These are phyloP conservation scores for Malus sieversii DNA, from an alignment of 306 rosid genomes.

Conservation along the genomic window DNA sequence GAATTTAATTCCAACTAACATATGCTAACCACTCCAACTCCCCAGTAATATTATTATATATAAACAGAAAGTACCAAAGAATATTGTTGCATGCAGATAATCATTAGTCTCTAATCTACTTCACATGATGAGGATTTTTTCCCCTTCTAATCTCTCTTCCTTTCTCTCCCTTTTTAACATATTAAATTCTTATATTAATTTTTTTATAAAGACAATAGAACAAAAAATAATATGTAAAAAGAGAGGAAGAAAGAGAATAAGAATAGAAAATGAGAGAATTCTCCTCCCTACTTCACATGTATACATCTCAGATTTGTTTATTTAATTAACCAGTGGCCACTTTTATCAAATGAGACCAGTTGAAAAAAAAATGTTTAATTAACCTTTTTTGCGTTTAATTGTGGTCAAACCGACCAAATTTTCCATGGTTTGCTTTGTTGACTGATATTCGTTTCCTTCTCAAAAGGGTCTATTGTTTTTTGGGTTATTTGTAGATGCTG, in stretches of 20 bases:
- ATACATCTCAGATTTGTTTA: not conserved
- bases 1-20: constrained; percentile 17
- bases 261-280: too few species aligned
- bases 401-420: not conserved
- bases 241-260: too few species aligned
- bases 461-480: too few species aligned
- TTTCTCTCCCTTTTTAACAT: too few species aligned
- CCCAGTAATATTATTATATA: not conserved
- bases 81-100: not conserved
- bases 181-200: too few species aligned
- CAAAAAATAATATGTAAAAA: too few species aligned
- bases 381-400: not conserved
- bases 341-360: not conserved
- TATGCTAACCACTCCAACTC: constrained; percentile 30
- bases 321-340: not conserved
- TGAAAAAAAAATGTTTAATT: not conserved
- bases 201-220: too few species aligned
- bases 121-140: not conserved
- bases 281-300: not conserved
- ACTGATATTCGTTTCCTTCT: too few species aligned
- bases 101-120: not conserved
- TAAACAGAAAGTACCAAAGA: not conserved
- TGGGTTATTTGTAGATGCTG: too few species aligned
- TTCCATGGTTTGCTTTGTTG: not conserved
- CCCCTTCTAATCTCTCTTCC: too few species aligned